Evolutionary conservation across 2,329 filamentous ascomycete genomes (phyloP), one percentile per base, ranked within the genome.

Genomic region (Colletotrichum chlorophyti): DNA sequence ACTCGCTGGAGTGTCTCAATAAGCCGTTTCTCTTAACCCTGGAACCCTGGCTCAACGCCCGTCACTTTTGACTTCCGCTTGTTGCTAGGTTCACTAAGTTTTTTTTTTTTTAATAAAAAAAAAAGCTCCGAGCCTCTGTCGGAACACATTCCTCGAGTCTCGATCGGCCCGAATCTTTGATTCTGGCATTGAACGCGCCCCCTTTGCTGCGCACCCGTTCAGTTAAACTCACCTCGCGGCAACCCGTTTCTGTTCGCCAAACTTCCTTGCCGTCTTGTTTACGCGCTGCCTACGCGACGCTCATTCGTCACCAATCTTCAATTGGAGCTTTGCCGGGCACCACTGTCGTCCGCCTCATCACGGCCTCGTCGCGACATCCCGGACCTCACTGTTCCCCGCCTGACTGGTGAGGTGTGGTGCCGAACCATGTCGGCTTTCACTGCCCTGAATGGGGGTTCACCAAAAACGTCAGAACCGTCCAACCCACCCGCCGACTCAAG

Each of bases 371-470:
- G n/a, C 45, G 31, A 35, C 38, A 17, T 46, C n/a, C 8, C 38
- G 15, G 11, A 29, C 45, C 34, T 15, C 29, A 52, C 32, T 26
- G 32, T 58, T 26, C 34, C 23, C 32, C 37, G 41, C 53, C 57
- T 63, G 63, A 60, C 63, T 24, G 51, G 57, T 26, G 52, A 57
- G 57, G 51, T 14, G 57, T 26, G 35, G 65, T 29, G 31, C n/a
- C 29, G 45, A 51, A 70, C 65, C 64, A 83, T 83, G 81, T 76
- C 81, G 34, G 70, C 76, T n/a, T 83, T 82, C 60, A 81, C 75
- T 26, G 78, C 79, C 63, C 76, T 83, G n/a, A 82, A 82, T 61
- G 78, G 80, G 63, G 75, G 71, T 65, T 81, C 79, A 60, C 80
- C 77, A 41, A 81, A 76, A 64, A 68, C 70, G 23, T 65, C 72